Evolutionary conservation across 305 asterid genomes (phyloP).

Genomic region (Solanum hybrid): DNA sequence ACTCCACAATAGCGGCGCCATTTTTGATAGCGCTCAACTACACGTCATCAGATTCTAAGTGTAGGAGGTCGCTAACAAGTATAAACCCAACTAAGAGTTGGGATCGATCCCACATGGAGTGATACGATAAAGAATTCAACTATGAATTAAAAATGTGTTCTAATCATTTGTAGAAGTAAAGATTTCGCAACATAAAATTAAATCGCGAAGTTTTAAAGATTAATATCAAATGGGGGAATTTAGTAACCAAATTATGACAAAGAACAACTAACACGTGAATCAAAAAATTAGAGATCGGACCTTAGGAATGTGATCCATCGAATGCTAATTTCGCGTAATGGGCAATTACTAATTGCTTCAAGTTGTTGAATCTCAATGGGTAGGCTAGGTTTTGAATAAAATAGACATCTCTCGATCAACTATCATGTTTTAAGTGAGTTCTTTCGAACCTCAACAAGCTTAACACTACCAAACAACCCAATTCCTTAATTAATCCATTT

Average conservation of each 20-base stretch:
- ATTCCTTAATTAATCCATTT: neutral
- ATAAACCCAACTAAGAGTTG: neutral
- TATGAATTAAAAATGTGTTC: neutral
- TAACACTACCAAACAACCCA: neutral
- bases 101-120: neutral
- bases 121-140: neutral
- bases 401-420: neutral
- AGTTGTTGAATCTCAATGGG: neutral
- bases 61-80: neutral
- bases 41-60: neutral
- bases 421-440: neutral
- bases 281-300: neutral
- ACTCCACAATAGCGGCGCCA: neutral
- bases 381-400: neutral
- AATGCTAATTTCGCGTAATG: neutral
- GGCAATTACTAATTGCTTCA: neutral
- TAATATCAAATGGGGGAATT: neutral
- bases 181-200: neutral
- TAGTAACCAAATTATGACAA: neutral
- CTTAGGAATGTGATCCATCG: neutral
- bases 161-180: neutral
- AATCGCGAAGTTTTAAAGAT: neutral
- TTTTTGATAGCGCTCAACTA: neutral
- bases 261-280: neutral
- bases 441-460: neutral